Conservation (phyloP, 495 filamentous ascomycete species). For the Aspergillus bridgeri region DNA sequence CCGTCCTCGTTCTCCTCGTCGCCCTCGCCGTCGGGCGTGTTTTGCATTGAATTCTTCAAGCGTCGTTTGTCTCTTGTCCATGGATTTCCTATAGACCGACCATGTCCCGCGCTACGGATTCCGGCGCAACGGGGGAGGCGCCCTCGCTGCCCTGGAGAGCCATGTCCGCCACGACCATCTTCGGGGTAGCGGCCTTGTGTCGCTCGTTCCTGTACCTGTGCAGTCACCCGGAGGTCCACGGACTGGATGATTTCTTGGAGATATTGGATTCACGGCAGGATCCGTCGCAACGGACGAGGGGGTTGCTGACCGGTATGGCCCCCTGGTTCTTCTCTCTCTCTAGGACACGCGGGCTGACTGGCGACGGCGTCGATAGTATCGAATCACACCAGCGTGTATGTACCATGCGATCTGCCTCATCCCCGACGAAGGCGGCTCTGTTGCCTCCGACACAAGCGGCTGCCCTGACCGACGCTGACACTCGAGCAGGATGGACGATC, state of each 20-base stretch:
- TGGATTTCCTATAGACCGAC: slow-evolving; percentile 27
- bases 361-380: slow-evolving; percentile 59
- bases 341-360: slow-evolving; percentile 9
- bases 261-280: slow-evolving; percentile 70
- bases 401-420: slow-evolving; percentile 36
- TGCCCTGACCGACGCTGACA: slow-evolving; percentile 30
- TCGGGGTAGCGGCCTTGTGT: slow-evolving; percentile 43
- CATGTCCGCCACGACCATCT: slow-evolving; percentile 40
- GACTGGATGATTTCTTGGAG: slow-evolving; percentile 71
- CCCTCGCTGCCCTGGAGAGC: slow-evolving; percentile 45
- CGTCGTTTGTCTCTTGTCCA: slow-evolving; percentile 15
- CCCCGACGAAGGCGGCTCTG: slow-evolving; percentile 5
- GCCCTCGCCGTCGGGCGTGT: not conserved
- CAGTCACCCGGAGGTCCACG: slow-evolving; percentile 57
- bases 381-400: slow-evolving; percentile 95
- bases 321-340: not conserved
- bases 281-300: slow-evolving; percentile 63
- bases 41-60: not conserved
- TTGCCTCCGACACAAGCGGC: slow-evolving; percentile 9
- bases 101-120: slow-evolving; percentile 35
- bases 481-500: slow-evolving; percentile 78
- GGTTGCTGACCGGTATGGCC: slow-evolving; percentile 75
- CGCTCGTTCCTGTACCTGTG: slow-evolving; percentile 43
- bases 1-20: not conserved
- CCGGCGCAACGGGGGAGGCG: slow-evolving; percentile 38